These are phyloP conservation scores for Hansenula sp. DNA, from an alignment of 1,139 yeast genomes.

Conservation along the genomic window DNA sequence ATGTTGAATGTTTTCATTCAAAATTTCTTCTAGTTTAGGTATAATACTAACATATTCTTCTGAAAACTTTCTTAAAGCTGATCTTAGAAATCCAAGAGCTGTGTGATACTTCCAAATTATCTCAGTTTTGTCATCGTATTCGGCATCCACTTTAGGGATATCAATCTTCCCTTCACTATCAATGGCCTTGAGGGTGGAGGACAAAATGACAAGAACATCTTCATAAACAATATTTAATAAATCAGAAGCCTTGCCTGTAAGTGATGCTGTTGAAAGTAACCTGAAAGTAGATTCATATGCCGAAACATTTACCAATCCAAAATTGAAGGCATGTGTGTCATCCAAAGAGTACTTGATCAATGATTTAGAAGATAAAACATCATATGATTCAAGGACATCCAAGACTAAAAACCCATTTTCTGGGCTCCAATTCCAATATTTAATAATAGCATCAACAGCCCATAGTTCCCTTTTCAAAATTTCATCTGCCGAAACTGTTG, in stretches of 20 bases:
- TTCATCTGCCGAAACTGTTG: slow-evolving; percentile 20
- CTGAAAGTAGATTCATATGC: slow-evolving; percentile 34
- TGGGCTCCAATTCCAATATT: slow-evolving; percentile 80
- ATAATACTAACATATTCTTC: slow-evolving; percentile 26
- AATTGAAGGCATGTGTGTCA: slow-evolving; percentile 20
- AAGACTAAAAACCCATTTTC: slow-evolving; percentile 74
- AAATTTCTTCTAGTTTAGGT: slow-evolving; percentile 21
- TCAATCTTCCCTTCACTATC: slow-evolving; percentile 25
- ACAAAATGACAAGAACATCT: slow-evolving; percentile 36
- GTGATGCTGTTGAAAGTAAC: slow-evolving; percentile 25
- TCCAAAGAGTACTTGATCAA: slow-evolving; percentile 42
- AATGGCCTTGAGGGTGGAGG: slow-evolving; percentile 26
- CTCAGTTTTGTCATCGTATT: slow-evolving; percentile 18
- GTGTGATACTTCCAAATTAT: slow-evolving; percentile 34
- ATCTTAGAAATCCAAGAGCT: slow-evolving; percentile 30
- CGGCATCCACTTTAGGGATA: slow-evolving; percentile 24
- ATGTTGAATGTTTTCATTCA: slow-evolving; percentile 24
- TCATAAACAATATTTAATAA: slow-evolving; percentile 32
- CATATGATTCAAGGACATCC: slow-evolving; percentile 56
- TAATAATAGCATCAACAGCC: slow-evolving; percentile 63
- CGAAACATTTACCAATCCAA: slow-evolving; percentile 32
- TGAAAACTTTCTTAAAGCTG: slow-evolving; percentile 35
- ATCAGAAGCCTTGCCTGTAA: slow-evolving; percentile 13
- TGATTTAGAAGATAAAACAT: slow-evolving; percentile 39
- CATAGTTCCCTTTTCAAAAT: slow-evolving; percentile 30